Base-by-base conservation (phyloP, 805 yeast species). In the Hyphopichia homilentoma region DNA sequence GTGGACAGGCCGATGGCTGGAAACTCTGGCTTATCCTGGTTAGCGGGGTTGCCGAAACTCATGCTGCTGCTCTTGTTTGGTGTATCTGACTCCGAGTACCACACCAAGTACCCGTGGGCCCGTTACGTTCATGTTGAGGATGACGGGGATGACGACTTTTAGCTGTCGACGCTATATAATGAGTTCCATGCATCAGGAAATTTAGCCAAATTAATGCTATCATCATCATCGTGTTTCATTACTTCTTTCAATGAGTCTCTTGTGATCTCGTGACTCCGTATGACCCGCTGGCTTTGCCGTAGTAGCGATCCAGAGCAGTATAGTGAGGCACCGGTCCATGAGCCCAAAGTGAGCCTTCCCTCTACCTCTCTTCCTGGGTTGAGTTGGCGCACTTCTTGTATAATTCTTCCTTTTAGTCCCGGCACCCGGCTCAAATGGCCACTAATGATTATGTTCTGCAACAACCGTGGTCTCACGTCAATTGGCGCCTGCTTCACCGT, bases 261-360 rank as follows among this genome's bases (percentile, higher is more conserved):
- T 1, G 57, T 45, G 4, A 52, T 41, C 30, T 54, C 61, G 15
- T 37, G 36, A 4, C 40, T 33, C 25, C 47, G 51, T 38, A 57
- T 40, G 6, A 34, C 33, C 11, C 27, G 30, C 16, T 46, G 37
- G n/a, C 38, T 34, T 16, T 50, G 42, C 15, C 33, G 26, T 5
- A 32, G 30, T 16, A 50, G 32, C 1, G 45, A 38, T 3, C 50
- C 43, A 3, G 59, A 44, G 19, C 44, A 45, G 33, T 59, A 61
- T 18, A 58, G 35, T 3, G 65, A 59, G 17, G 53, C 46, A 4
- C 63, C 63, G 6, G 46, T 38, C 65, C 65, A 61, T 2, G 57
- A 36, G 1, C 65, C 65, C 9, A 59, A 39, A 3, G 52, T 25
- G n/a, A 31, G 22, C n/a, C 19, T 33, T 24, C 39, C 36, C 7